These are phyloP conservation scores for Schwanniomyces sp. DNA, from an alignment of 805 yeast species.

Conservation along the genomic window DNA sequence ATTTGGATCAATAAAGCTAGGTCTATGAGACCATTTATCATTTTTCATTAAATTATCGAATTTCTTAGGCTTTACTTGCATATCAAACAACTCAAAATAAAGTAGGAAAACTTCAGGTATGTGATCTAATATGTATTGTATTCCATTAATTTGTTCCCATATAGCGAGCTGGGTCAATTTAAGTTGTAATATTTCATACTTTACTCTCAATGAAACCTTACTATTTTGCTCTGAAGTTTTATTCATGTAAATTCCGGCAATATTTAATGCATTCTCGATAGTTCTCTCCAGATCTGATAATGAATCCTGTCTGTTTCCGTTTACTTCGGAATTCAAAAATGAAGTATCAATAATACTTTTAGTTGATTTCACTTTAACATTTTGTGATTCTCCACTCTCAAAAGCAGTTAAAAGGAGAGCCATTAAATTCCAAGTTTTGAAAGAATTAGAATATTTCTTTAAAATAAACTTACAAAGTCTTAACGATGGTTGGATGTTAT, in stretches of 20 bases:
- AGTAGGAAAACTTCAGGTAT: conserved; percentile 67
- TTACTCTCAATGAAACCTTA: conserved; percentile 25
- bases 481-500: conserved; percentile 43
- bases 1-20: conserved; percentile 37
- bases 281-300: conserved; percentile 54
- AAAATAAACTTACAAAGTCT: conserved; percentile 49
- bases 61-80: conserved; percentile 12
- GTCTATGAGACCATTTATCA: conserved; percentile 40
- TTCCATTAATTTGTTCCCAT: conserved; percentile 61
- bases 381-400: conserved; percentile 40
- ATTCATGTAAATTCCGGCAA: conserved; percentile 32
- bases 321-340: neutral
- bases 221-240: conserved; percentile 25
- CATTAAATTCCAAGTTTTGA: conserved; percentile 67
- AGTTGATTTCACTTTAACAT: conserved; percentile 1
- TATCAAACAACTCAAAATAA: conserved; percentile 51
- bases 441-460: conserved; percentile 52
- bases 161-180: conserved; percentile 74
- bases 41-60: conserved; percentile 1
- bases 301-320: conserved; percentile 1
- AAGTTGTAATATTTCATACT: conserved; percentile 60
- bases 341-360: conserved; percentile 1
- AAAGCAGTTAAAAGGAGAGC: conserved; percentile 62
- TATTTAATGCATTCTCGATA: conserved; percentile 51
- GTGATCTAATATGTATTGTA: conserved; percentile 55